Conservation (phyloP, 2,329 filamentous ascomycete genomes). For the Fusarium papillatum region DNA sequence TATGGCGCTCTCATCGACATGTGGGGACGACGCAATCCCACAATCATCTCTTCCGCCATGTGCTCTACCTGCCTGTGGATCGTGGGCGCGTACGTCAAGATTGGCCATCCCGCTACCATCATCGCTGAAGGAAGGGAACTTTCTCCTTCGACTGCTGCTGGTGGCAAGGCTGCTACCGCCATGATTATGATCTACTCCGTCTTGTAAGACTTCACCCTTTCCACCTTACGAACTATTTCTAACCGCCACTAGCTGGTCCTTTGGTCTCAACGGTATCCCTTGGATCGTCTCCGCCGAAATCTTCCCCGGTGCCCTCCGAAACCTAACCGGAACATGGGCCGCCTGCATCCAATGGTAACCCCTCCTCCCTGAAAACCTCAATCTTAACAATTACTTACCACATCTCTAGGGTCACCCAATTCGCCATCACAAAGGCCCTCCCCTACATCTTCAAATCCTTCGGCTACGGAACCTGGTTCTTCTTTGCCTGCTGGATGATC, state of each 20-base stretch:
- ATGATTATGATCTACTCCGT: conserved; percentile 68
- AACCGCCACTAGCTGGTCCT: conserved; percentile 52
- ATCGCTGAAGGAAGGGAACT: conserved; percentile 57
- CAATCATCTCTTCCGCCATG: conserved; percentile 61
- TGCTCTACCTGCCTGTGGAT: conserved; percentile 65
- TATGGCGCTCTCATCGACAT: conserved; percentile 55
- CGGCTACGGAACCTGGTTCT: conserved; percentile 68
- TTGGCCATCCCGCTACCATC: conserved; percentile 60
- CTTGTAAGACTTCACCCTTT: conserved; percentile 54
- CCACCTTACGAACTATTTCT: fast-evolving
- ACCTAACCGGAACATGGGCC: conserved; percentile 56
- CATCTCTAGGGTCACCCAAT: conserved; percentile 49
- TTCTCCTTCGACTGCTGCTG: conserved; percentile 57
- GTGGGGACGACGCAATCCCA: conserved; percentile 55
- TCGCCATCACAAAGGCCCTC: conserved; percentile 58
- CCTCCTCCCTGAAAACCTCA: fast-evolving
- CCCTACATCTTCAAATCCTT: conserved; percentile 60
- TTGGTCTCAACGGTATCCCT: conserved; percentile 59
- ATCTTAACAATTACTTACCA: not conserved
- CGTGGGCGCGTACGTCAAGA: conserved; percentile 66
- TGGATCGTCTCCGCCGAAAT: conserved; percentile 61
- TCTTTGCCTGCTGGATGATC: conserved; percentile 67
- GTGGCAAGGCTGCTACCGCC: conserved; percentile 66
- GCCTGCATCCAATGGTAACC: conserved; percentile 55
- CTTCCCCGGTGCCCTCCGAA: conserved; percentile 58